Evolutionary conservation across 495 filamentous ascomycete species (phyloP), one percentile per base, ranked within the genome.

Genomic region (Zalerion maritima): DNA sequence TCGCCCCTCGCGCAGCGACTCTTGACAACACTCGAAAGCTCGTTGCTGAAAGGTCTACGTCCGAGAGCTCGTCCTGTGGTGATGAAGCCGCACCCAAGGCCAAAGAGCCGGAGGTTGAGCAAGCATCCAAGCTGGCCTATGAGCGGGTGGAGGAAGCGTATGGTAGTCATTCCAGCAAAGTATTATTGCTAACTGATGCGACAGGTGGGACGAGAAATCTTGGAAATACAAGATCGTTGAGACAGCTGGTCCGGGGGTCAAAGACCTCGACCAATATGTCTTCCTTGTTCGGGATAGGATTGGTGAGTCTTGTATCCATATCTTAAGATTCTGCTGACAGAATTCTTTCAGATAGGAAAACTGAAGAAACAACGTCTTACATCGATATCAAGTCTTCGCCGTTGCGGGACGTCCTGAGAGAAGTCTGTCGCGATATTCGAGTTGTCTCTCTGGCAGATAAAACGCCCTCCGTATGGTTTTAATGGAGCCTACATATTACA

Each of bases 371-470:
- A 19, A n/a, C 6, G 1, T 18, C 14, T 3, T 31, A 19, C 16
- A 11, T 21, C 28, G 28, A 31, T 21, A 4, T 31, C 28, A 31
- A 31, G 28, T 19, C 15, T 6, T 5, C 28, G 2, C 15, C 1
- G 6, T 18, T 31, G 18, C 28, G 16, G n/a, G 28, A 31, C 18
- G 23, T 31, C 17, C 6, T 31, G 17, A 21, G n/a, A 21, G 16
- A 31, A 8, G 18, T 31, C 28, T 31, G 18, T 21, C 17, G 16
- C 2, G 28, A 31, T 14, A 18, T 19, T 6, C 28, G 28, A 10
- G n/a, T 7, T 13, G n/a, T 31, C 28, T 31, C 28, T 18, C 28
- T 31, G 14, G 17, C 28, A 8, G 28, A 31, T 8, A 31, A 3
- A 10, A 19, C 14, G 5, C 28, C 28, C 15, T 31, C 28, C 10